Conservation (phyloP, 164 flowering plant genomes). For the Pachysandra terminalis region DNA sequence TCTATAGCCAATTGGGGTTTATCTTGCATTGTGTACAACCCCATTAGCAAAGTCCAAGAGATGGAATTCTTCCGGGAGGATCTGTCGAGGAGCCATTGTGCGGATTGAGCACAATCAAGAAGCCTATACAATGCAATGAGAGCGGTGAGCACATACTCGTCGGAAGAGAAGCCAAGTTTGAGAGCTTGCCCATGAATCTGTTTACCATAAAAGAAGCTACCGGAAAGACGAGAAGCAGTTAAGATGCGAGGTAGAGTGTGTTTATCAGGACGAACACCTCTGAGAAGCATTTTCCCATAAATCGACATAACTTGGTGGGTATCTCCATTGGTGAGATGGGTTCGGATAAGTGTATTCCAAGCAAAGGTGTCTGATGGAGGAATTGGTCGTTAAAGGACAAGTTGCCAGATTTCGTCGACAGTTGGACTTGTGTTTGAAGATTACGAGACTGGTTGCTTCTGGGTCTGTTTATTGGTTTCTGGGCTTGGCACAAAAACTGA, state of each 20-base stretch:
- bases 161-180: slow-evolving; percentile 42
- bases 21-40: slow-evolving; percentile 32
- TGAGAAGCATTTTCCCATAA: slow-evolving; percentile 51
- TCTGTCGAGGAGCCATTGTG: slow-evolving; percentile 32
- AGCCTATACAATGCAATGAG: slow-evolving; percentile 53
- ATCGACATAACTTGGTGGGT: slow-evolving; percentile 20
- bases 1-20: slow-evolving; percentile 41
- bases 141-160: slow-evolving; percentile 42
- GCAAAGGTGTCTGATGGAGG: slow-evolving; percentile 39
- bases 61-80: slow-evolving; percentile 30
- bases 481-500: slow-evolving; percentile 9
- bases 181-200: slow-evolving; percentile 60
- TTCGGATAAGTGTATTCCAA: slow-evolving; percentile 58
- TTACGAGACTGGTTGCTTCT: background rate
- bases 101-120: slow-evolving; percentile 37
- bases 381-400: slow-evolving; percentile 27
- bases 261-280: slow-evolving; percentile 48
- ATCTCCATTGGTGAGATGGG: slow-evolving; percentile 35
- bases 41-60: slow-evolving; percentile 55
- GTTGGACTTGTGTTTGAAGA: background rate
- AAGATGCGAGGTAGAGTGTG: slow-evolving; percentile 63
- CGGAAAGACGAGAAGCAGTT: slow-evolving; percentile 36
- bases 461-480: slow-evolving; percentile 1
- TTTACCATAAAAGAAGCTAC: slow-evolving; percentile 33
- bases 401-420: background rate